Evolutionary conservation across 495 filamentous ascomycete genomes (phyloP).

Genomic region (Evansstolkia leycettana): DNA sequence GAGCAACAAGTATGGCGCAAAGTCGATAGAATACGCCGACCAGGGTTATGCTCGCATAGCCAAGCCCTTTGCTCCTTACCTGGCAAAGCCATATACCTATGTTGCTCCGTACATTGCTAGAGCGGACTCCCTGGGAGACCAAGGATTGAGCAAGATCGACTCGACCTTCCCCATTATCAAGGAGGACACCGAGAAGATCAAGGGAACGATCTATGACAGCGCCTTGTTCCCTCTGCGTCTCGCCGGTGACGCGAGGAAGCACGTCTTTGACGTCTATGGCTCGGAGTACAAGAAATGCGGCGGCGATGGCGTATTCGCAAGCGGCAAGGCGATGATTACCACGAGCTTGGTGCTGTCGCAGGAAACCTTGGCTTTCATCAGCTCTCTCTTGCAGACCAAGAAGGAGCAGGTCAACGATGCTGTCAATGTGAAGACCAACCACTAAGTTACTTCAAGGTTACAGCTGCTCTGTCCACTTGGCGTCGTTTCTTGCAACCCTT

Average conservation of each 20-base stretch:
- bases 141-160: conserved; percentile 63
- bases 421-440: conserved; percentile 39
- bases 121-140: conserved; percentile 69
- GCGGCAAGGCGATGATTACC: conserved; percentile 61
- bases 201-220: conserved; percentile 48
- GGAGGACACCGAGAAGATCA: conserved; percentile 70
- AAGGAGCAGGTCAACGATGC: conserved; percentile 50
- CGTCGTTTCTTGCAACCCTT: too few relatives aligned
- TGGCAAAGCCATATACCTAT: conserved; percentile 63
- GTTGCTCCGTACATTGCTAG: conserved; percentile 72
- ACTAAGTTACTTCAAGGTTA: not conserved
- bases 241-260: conserved; percentile 56
- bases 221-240: conserved; percentile 55
- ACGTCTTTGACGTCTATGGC: conserved; percentile 60
- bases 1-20: conserved; percentile 65
- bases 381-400: conserved; percentile 40
- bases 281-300: conserved; percentile 67
- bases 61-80: conserved; percentile 65
- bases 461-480: too few relatives aligned
- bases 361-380: conserved; percentile 50
- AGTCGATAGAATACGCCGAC: conserved; percentile 60
- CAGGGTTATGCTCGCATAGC: conserved; percentile 53
- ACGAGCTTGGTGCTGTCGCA: conserved; percentile 59
- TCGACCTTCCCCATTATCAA: conserved; percentile 74
- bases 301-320: conserved; percentile 52